Evolutionary conservation across 2,329 filamentous ascomycete genomes (phyloP).

Genomic region (Trichoderma gracile): DNA sequence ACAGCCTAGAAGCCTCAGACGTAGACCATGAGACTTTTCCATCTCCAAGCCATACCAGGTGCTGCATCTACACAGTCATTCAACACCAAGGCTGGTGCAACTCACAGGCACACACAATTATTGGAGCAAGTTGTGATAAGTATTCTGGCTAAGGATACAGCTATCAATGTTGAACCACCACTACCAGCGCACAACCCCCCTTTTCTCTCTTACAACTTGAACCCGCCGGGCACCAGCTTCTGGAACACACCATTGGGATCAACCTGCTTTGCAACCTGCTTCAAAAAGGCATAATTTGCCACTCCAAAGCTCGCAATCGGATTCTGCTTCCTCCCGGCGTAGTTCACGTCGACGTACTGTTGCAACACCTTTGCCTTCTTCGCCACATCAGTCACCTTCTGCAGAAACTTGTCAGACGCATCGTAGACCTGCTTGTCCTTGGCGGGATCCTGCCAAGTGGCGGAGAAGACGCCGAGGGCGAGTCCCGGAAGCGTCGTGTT

Average conservation of each 20-base stretch:
- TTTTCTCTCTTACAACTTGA: not conserved
- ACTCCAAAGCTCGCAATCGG: constrained; percentile 10
- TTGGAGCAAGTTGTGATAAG: too few species aligned
- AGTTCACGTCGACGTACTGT: constrained; percentile 18
- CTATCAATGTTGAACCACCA: not conserved
- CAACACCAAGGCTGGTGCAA: too few species aligned
- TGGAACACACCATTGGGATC: constrained; percentile 24
- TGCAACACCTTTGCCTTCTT: constrained; percentile 7
- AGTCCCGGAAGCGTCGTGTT: not conserved
- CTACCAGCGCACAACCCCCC: not conserved
- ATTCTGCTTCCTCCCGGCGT: constrained; percentile 12
- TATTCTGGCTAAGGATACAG: not conserved
- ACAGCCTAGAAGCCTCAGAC: too few species aligned
- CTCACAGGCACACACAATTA: too few species aligned
- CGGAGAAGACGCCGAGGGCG: not conserved
- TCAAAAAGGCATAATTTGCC: not conserved
- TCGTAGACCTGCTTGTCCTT: not conserved
- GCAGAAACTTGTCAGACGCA: not conserved
- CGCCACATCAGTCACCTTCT: not conserved
- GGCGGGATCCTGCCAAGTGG: not conserved
- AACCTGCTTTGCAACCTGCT: constrained; percentile 2
- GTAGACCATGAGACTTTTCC: too few species aligned
- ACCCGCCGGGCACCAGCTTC: constrained; percentile 3
- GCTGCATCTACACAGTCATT: too few species aligned
- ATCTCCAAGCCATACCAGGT: too few species aligned